Percentiles rank a stretch among this genome's conserved stretches.
Evolutionary conservation across 345 rosid species (phyloP).

Genomic region (Eucalyptus pauciflora): DNA sequence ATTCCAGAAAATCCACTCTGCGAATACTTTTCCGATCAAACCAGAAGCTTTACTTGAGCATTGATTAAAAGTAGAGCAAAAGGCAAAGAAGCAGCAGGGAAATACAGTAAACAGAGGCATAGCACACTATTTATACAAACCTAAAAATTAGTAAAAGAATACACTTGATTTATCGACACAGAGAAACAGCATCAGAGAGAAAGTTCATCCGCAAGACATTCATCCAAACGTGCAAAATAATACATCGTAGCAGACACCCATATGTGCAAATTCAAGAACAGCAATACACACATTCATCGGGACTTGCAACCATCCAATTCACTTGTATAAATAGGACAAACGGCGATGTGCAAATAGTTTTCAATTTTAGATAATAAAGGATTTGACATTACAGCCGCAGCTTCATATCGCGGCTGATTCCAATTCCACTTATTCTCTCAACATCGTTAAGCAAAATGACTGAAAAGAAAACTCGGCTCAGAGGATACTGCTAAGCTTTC

Average conservation of each 20-base stretch:
- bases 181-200: neutral
- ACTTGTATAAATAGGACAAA: neutral
- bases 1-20: neutral
- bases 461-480: neutral
- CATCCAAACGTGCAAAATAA: neutral
- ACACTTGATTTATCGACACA: neutral
- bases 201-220: neutral
- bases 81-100: neutral
- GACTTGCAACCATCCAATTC: neutral
- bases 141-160: neutral
- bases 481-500: constrained; percentile 65
- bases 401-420: neutral
- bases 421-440: neutral
- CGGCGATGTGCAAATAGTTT: neutral
- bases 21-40: neutral
- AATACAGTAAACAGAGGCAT: neutral
- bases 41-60: neutral
- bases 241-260: neutral
- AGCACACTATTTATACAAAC: neutral
- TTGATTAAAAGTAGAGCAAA: neutral
- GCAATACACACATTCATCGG: neutral
- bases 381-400: neutral
- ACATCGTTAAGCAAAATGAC: neutral
- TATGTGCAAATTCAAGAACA: neutral
- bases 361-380: neutral